Evolutionary conservation across 176 grass and related monocot genomes (phyloP).

Genomic region (Cenchrus fungigraminus): DNA sequence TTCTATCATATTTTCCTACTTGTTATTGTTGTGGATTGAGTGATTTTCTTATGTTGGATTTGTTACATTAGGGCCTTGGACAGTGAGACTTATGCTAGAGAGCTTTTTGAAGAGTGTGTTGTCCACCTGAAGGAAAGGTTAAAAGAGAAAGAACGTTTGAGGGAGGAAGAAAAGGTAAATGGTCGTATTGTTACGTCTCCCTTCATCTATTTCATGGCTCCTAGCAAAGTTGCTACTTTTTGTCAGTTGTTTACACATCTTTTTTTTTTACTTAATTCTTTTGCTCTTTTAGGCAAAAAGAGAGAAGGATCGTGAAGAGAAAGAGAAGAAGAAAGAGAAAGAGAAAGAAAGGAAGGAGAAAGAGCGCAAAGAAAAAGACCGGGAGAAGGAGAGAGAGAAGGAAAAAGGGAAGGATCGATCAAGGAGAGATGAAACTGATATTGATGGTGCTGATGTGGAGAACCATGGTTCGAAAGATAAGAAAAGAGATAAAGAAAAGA

Average conservation of each 20-base stretch:
- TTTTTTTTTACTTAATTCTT: not conserved
- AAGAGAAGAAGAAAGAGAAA: constrained; percentile 88
- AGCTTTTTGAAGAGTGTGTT: constrained; percentile 87
- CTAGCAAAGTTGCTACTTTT: not conserved
- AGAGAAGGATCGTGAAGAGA: constrained; percentile 75
- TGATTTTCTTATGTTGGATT: constrained; percentile 40
- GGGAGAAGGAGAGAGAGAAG: constrained; percentile 71
- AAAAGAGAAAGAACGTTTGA: constrained; percentile 89
- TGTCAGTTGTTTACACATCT: not conserved
- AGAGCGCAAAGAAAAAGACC: constrained; percentile 76
- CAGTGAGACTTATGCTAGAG: constrained; percentile 62
- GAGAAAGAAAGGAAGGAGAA: constrained; percentile 90
- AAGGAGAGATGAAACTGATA: constrained; percentile 73
- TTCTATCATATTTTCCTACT: not conserved
- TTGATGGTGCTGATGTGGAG: constrained; percentile 70
- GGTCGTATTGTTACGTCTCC: not conserved
- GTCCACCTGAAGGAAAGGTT: constrained; percentile 84
- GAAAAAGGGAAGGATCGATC: constrained; percentile 83
- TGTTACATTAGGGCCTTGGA: constrained; percentile 66
- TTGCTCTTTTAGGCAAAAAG: constrained; percentile 52
- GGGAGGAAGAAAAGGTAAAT: constrained; percentile 95
- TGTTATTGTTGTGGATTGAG: not conserved
- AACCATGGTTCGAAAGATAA: constrained; percentile 71
- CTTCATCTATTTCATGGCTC: not conserved
- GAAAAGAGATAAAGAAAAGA: constrained; percentile 92